phyloP scores from a whole-genome alignment of 257 asterid species.

The Cruciata laevipes region DNA sequence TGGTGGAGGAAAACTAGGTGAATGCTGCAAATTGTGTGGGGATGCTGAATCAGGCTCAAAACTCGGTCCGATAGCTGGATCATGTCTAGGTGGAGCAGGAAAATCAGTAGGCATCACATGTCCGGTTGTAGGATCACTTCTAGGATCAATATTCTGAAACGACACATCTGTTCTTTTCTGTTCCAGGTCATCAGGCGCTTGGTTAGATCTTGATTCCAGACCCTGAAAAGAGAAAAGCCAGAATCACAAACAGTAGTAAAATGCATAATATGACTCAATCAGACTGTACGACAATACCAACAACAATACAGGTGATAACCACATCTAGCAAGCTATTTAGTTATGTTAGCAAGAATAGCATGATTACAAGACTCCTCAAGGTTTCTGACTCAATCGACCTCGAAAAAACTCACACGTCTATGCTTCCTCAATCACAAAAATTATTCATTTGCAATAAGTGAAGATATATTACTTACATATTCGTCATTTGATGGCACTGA shows the following conservation, averaged over 20 bases:
- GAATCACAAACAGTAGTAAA: slow-evolving; percentile 6
- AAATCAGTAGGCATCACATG: slow-evolving; percentile 31
- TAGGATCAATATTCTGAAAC: slow-evolving; percentile 50
- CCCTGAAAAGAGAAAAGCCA: slow-evolving; percentile 38
- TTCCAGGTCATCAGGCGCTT: slow-evolving; percentile 15
- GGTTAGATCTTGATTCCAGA: slow-evolving; percentile 31
- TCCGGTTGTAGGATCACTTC: slow-evolving; percentile 25
- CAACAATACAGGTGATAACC: neutral
- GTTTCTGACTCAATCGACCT: neutral
- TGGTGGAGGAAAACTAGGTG: slow-evolving; percentile 28
- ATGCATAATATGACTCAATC: neutral
- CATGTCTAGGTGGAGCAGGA: slow-evolving; percentile 24
- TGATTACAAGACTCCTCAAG: neutral
- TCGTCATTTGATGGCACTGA: slow-evolving; percentile 41
- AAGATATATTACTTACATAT: slow-evolving; percentile 33
- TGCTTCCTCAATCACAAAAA: neutral
- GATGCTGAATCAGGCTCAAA: slow-evolving; percentile 26
- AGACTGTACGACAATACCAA: neutral
- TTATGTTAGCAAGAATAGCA: neutral
- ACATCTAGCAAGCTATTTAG: neutral
- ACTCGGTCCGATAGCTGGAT: slow-evolving; percentile 25
- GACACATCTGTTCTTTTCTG: slow-evolving; percentile 6
- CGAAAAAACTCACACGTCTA: neutral
- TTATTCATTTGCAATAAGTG: neutral
- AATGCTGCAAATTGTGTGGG: slow-evolving; percentile 26